Evolutionary conservation across 2,329 filamentous ascomycete species (phyloP).

Genomic region (Fusarium sororula): DNA sequence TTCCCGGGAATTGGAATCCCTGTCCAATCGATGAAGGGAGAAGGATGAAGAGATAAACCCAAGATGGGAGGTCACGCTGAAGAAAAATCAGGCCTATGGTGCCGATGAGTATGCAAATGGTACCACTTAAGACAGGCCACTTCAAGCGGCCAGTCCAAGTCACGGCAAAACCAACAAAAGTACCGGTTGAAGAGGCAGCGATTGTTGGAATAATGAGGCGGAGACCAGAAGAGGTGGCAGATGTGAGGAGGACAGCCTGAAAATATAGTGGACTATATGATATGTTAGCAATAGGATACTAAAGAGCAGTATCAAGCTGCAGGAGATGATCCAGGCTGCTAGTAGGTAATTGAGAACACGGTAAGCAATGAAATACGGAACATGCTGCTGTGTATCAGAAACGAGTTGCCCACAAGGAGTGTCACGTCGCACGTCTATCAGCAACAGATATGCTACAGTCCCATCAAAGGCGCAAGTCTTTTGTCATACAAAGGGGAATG

Average conservation of each 20-base stretch:
- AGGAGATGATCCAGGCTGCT: neutral
- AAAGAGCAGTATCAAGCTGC: neutral
- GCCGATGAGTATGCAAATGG: constrained; percentile 59
- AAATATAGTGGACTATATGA: constrained; percentile 73
- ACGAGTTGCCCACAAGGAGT: neutral
- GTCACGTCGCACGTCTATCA: neutral
- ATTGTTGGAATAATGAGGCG: constrained; percentile 72
- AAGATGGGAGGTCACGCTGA: constrained; percentile 59
- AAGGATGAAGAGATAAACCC: constrained; percentile 65
- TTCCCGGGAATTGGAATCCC: constrained; percentile 71
- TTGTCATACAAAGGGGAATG: neutral
- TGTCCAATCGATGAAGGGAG: constrained; percentile 66
- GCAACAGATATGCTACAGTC: neutral
- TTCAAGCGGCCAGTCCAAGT: constrained; percentile 68
- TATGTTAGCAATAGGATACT: neutral
- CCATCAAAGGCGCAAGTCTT: neutral
- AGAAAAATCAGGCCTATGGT: constrained; percentile 60
- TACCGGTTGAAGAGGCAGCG: constrained; percentile 63
- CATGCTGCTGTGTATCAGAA: neutral
- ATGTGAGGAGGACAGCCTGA: constrained; percentile 76
- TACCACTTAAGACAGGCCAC: constrained; percentile 64
- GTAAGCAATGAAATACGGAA: neutral
- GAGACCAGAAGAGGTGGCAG: constrained; percentile 76
- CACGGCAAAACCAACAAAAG: constrained; percentile 69
- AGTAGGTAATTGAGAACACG: neutral